These are phyloP conservation scores for Cryptomeria japonica DNA, from an alignment of 75 land plant genomes.

Conservation along the genomic window DNA sequence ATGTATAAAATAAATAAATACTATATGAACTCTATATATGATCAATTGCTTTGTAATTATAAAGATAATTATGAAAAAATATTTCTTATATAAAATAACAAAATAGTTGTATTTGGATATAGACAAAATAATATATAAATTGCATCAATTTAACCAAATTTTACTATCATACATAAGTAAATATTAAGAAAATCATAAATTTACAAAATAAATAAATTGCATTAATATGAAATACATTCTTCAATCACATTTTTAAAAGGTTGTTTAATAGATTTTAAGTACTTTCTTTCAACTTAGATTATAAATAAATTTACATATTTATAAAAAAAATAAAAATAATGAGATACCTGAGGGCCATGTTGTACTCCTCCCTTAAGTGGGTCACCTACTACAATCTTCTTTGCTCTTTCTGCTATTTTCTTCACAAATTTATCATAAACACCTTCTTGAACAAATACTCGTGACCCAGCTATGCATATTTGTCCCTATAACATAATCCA, in stretches of 20 bases:
- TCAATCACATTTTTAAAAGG: too few relatives aligned
- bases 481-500: slow-evolving; percentile 20
- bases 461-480: slow-evolving; percentile 22
- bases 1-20: too few relatives aligned
- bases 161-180: too few relatives aligned
- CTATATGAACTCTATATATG: too few relatives aligned
- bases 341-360: slow-evolving; percentile 31
- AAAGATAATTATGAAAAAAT: too few relatives aligned
- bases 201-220: background rate
- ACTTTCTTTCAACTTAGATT: background rate
- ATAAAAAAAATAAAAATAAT: background rate
- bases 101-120: too few relatives aligned
- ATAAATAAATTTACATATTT: background rate
- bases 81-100: too few relatives aligned
- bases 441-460: slow-evolving; percentile 30
- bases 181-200: too few relatives aligned
- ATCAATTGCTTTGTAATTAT: too few relatives aligned
- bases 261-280: background rate
- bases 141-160: too few relatives aligned
- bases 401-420: slow-evolving; percentile 17
- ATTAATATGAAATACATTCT: background rate
- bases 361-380: slow-evolving; percentile 20
- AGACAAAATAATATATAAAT: too few relatives aligned
- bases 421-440: slow-evolving; percentile 26
- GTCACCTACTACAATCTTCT: slow-evolving; percentile 20